Evolutionary conservation across 1,139 yeast genomes (phyloP).

Genomic region (Geotrichum candidum): DNA sequence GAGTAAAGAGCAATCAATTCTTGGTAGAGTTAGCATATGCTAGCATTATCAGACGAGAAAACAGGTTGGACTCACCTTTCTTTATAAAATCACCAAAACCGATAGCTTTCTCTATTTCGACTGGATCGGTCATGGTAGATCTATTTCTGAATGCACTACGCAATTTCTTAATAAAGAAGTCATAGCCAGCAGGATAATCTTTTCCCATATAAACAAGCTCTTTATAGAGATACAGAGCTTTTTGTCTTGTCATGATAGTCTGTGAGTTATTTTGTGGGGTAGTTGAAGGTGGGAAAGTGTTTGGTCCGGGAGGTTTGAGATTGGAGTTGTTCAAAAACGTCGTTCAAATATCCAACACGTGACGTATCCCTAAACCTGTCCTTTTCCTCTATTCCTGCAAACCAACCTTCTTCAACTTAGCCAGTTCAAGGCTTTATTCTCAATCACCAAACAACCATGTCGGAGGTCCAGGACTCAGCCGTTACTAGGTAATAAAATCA

Average conservation of each 20-base stretch:
- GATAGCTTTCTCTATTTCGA: slow-evolving; percentile 31
- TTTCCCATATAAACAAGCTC: slow-evolving; percentile 36
- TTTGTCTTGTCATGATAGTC: slow-evolving; percentile 14
- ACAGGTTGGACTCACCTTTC: slow-evolving; percentile 18
- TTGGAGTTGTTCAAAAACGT: background rate
- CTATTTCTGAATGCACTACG: slow-evolving; percentile 31
- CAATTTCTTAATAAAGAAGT: slow-evolving; percentile 28
- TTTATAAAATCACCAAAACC: slow-evolving; percentile 37
- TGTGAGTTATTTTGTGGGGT: background rate
- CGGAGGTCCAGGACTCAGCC: slow-evolving; percentile 8
- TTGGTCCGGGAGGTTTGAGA: background rate
- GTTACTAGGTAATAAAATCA: slow-evolving; percentile 9
- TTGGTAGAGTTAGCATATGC: background rate
- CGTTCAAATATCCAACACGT: background rate
- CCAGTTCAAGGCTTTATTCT: background rate
- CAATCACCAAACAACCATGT: background rate
- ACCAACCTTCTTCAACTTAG: background rate
- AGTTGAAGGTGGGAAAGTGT: background rate
- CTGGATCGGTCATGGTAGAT: slow-evolving; percentile 21
- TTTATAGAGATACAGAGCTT: slow-evolving; percentile 34
- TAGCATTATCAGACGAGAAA: background rate
- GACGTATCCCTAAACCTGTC: background rate
- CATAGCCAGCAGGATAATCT: slow-evolving; percentile 37
- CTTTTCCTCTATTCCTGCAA: background rate
- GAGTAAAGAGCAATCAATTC: slow-evolving; percentile 35